Evolutionary conservation across 2,329 filamentous ascomycete species (phyloP).

Genomic region (Fusarium sarcochroum): DNA sequence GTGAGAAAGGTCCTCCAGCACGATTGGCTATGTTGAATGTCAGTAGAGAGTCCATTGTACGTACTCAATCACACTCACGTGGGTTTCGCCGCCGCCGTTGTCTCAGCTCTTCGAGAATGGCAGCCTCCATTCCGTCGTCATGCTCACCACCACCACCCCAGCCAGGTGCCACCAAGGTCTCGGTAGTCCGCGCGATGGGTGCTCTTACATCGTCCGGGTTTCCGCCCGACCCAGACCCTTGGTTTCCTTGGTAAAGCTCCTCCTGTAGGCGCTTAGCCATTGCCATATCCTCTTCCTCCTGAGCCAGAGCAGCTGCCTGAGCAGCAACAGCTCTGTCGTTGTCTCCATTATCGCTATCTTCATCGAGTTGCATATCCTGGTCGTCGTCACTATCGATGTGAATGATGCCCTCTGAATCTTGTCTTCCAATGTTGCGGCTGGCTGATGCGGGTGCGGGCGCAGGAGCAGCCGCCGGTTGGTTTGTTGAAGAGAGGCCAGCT

Average conservation of each 20-base stretch:
- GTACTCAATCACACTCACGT: conserved; percentile 45
- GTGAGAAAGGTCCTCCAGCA: conserved; percentile 55
- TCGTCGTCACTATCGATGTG: conserved; percentile 67
- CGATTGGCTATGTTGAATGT: conserved; percentile 38
- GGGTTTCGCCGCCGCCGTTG: conserved; percentile 54
- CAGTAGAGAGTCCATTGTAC: neutral
- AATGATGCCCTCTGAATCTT: conserved; percentile 64
- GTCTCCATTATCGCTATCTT: conserved; percentile 57
- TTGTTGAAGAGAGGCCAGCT: conserved; percentile 50
- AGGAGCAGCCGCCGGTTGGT: conserved; percentile 10
- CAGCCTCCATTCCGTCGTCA: conserved; percentile 67
- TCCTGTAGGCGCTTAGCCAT: conserved; percentile 94
- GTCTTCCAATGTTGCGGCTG: conserved; percentile 48
- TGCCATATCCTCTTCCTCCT: conserved; percentile 90
- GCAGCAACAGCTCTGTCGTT: conserved; percentile 59
- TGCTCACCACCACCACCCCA: conserved; percentile 63
- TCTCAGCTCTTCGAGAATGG: conserved; percentile 76
- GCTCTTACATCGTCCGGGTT: conserved; percentile 79
- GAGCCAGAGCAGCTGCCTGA: conserved; percentile 61
- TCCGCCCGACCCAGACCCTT: conserved; percentile 53
- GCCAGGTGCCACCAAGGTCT: conserved; percentile 86
- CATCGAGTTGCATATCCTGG: conserved; percentile 58
- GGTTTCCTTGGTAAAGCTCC: conserved; percentile 79
- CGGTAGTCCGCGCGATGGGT: conserved; percentile 90
- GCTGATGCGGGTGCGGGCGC: conserved; percentile 51